Evolutionary conservation across 75 land plant genomes (phyloP).

Genomic region (Adiantum capillusveneris): DNA sequence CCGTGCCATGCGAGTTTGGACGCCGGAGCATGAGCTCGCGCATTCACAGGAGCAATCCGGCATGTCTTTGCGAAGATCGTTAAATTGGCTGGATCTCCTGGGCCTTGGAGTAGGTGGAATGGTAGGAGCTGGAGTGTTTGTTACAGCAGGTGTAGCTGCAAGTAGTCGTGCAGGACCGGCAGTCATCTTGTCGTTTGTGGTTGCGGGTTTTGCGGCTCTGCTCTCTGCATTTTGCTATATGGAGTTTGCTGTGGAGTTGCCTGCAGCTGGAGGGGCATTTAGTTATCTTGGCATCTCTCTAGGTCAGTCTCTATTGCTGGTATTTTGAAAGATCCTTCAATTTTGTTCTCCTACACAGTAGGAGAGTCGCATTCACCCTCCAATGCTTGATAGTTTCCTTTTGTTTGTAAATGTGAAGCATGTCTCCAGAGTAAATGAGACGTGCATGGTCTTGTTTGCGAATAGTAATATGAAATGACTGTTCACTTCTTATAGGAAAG

Average conservation of each 20-base stretch:
- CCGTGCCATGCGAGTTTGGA: constrained; percentile 41
- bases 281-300: constrained; percentile 71
- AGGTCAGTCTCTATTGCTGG: constrained; percentile 26
- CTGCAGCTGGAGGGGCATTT: constrained; percentile 86
- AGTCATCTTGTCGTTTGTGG: constrained; percentile 53
- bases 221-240: constrained; percentile 85
- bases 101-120: constrained; percentile 65
- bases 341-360: background rate
- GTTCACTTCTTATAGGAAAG: too few species aligned
- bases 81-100: constrained; percentile 55
- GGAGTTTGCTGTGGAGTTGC: constrained; percentile 77
- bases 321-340: background rate
- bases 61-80: constrained; percentile 51
- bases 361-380: too few species aligned
- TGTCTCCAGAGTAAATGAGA: too few species aligned
- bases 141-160: constrained; percentile 64
- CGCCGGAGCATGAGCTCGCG: constrained; percentile 37
- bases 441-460: too few species aligned
- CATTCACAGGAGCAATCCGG: constrained; percentile 43
- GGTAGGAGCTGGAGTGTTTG: constrained; percentile 82
- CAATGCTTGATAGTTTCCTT: too few species aligned
- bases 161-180: constrained; percentile 52
- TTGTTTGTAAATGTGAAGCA: too few species aligned
- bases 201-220: constrained; percentile 73
- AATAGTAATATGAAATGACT: too few species aligned